Conservation (phyloP, 2,329 filamentous ascomycete genomes). For the Incumbomyces lentus region DNA sequence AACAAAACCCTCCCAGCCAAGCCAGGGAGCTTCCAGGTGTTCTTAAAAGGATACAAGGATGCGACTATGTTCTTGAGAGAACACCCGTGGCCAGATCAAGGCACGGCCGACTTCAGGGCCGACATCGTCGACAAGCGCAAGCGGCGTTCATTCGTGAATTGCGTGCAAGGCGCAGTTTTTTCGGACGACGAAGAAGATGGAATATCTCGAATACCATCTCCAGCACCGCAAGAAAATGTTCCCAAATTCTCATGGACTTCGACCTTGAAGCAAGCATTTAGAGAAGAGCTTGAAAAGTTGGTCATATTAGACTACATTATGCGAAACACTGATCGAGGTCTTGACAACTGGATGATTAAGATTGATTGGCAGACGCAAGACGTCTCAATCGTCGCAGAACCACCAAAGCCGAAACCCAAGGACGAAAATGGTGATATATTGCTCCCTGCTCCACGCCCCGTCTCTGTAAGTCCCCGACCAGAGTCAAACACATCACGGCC, state of each 20-base stretch:
- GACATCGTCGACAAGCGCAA: slow-evolving; percentile 57
- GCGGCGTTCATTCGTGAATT: slow-evolving; percentile 70
- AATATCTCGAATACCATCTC: slow-evolving; percentile 26
- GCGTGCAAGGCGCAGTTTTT: slow-evolving; percentile 55
- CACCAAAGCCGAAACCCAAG: slow-evolving; percentile 46
- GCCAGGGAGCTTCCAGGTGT: slow-evolving; percentile 92
- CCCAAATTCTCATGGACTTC: slow-evolving; percentile 75
- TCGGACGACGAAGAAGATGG: slow-evolving; percentile 53
- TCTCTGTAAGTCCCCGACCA: slow-evolving; percentile 40
- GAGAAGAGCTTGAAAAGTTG: slow-evolving; percentile 91
- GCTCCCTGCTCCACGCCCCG: slow-evolving; percentile 52
- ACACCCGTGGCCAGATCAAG: slow-evolving; percentile 93
- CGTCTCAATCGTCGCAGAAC: slow-evolving; percentile 78
- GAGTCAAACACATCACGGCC: slow-evolving; percentile 34
- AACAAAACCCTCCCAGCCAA: slow-evolving; percentile 81
- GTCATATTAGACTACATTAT: slow-evolving; percentile 98
- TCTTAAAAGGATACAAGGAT: slow-evolving; percentile 93
- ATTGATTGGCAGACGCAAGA: slow-evolving; percentile 76
- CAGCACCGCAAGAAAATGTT: slow-evolving; percentile 33
- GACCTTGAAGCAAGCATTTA: slow-evolving; percentile 74
- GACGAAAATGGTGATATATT: slow-evolving; percentile 37
- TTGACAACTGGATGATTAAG: slow-evolving; percentile 99
- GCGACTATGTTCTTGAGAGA: slow-evolving; percentile 91
- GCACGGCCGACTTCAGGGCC: slow-evolving; percentile 56
- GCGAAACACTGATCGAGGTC: slow-evolving; percentile 90